These are phyloP conservation scores for Candida ascalaphidarum DNA, from an alignment of 805 yeast genomes.

Conservation along the genomic window DNA sequence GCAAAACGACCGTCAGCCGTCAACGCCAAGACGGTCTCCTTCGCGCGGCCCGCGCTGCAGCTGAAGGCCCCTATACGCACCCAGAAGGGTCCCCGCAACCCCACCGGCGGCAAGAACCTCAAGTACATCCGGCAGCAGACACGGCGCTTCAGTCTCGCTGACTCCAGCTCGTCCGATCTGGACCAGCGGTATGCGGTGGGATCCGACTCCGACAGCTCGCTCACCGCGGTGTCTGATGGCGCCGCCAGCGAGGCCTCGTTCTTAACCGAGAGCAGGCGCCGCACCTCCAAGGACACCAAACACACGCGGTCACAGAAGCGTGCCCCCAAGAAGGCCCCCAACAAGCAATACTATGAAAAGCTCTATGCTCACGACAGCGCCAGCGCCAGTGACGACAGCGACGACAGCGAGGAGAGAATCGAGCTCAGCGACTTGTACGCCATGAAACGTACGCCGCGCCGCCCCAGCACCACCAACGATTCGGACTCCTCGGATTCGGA, in stretches of 20 bases:
- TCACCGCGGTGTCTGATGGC: constrained; percentile 26
- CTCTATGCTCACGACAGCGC: constrained; percentile 17
- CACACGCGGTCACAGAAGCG: constrained; percentile 1
- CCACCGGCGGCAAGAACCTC: too few species aligned
- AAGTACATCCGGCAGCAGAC: too few species aligned
- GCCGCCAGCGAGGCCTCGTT: constrained; percentile 6
- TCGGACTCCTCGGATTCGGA: constrained; percentile 23
- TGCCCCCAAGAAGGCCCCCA: constrained; percentile 1
- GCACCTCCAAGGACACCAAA: constrained; percentile 1
- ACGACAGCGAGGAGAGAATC: constrained; percentile 6
- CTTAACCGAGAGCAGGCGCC: constrained; percentile 6
- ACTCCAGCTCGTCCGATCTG: constrained; percentile 18
- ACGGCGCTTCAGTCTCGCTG: constrained; percentile 28
- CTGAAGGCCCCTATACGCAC: too few species aligned
- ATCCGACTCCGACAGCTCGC: constrained; percentile 29
- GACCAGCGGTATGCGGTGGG: constrained; percentile 2
- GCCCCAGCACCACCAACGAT: constrained; percentile 17
- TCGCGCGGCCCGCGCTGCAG: too few species aligned
- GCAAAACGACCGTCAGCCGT: too few species aligned
- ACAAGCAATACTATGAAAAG: constrained; percentile 9
- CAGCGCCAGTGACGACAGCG: constrained; percentile 3
- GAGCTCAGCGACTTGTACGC: constrained; percentile 15
- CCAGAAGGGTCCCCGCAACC: too few species aligned
- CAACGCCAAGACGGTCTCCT: too few species aligned
- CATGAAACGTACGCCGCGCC: constrained; percentile 8